Evolutionary conservation across 371 early-diverging fungal genomes (phyloP).

Genomic region (Mortierella sp.): DNA sequence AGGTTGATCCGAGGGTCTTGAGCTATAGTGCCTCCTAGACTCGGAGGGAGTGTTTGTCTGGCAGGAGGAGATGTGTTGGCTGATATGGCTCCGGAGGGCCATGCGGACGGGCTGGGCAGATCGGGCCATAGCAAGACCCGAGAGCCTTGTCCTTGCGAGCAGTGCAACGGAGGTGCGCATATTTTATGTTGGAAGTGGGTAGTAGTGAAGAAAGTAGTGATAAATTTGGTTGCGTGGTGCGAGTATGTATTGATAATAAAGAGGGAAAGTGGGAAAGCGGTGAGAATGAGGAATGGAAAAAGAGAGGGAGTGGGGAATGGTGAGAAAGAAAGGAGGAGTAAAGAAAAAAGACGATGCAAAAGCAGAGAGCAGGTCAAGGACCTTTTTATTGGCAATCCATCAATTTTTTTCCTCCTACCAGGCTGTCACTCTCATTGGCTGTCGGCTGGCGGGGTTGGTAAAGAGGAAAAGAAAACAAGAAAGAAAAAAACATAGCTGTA

Average conservation of each 20-base stretch:
- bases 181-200: neutral
- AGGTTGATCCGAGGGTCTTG: constrained; percentile 23
- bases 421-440: neutral
- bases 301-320: neutral
- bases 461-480: neutral
- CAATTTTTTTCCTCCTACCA: neutral
- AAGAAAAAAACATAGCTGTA: neutral
- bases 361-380: neutral
- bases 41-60: neutral
- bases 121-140: neutral
- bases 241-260: neutral
- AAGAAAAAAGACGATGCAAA: neutral
- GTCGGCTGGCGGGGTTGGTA: neutral
- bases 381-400: neutral
- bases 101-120: constrained; percentile 11
- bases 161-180: constrained; percentile 4
- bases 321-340: neutral
- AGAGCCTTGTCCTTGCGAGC: constrained; percentile 6
- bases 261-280: neutral
- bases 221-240: neutral
- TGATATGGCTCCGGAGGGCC: constrained; percentile 6
- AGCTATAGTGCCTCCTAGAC: constrained; percentile 17
- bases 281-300: constrained; percentile 16
- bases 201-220: neutral
- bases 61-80: neutral